Conservation (phyloP, 2,329 filamentous ascomycete species). For the Aspergillus chevalieri region DNA sequence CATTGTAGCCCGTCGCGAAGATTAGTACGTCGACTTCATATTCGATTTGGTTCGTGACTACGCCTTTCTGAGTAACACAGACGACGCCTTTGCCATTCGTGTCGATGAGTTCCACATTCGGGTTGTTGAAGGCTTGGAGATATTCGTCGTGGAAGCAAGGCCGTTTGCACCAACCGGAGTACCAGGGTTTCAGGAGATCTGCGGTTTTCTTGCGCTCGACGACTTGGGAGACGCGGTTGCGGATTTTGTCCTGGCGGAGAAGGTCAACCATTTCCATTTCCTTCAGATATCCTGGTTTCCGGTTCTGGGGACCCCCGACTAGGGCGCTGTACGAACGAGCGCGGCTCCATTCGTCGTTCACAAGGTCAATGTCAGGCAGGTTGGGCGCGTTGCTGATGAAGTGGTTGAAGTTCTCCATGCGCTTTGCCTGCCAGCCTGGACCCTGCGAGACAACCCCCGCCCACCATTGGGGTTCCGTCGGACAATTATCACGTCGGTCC, state of each 20-base stretch:
- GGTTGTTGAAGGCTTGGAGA: slow-evolving; percentile 52
- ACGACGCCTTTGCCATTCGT: slow-evolving; percentile 51
- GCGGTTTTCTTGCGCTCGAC: slow-evolving; percentile 51
- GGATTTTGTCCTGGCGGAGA: slow-evolving; percentile 39
- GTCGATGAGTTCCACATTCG: slow-evolving; percentile 56
- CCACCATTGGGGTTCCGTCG: slow-evolving; percentile 13
- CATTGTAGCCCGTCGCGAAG: slow-evolving; percentile 42
- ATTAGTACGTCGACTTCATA: slow-evolving; percentile 46
- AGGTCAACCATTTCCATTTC: slow-evolving; percentile 32
- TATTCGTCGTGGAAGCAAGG: slow-evolving; percentile 55
- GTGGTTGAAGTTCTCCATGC: slow-evolving; percentile 23
- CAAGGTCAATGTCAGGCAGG: slow-evolving; percentile 11
- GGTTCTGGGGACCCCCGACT: slow-evolving; percentile 12
- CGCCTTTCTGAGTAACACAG: slow-evolving; percentile 39
- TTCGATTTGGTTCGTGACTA: slow-evolving; percentile 40
- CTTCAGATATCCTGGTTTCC: slow-evolving; percentile 21
- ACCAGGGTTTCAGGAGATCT: slow-evolving; percentile 53
- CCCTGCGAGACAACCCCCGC: not conserved
- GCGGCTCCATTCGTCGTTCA: slow-evolving; percentile 23
- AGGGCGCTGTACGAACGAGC: slow-evolving; percentile 9
- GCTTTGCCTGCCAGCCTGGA: slow-evolving; percentile 19
- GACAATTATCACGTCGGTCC: slow-evolving; percentile 24
- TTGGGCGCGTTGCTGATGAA: slow-evolving; percentile 13
- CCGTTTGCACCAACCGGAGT: slow-evolving; percentile 58
- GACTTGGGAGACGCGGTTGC: slow-evolving; percentile 43